Evolutionary conservation across 2,329 filamentous ascomycete species (phyloP), one percentile per base, ranked within the genome.

Genomic region (Aureobasidium lini): DNA sequence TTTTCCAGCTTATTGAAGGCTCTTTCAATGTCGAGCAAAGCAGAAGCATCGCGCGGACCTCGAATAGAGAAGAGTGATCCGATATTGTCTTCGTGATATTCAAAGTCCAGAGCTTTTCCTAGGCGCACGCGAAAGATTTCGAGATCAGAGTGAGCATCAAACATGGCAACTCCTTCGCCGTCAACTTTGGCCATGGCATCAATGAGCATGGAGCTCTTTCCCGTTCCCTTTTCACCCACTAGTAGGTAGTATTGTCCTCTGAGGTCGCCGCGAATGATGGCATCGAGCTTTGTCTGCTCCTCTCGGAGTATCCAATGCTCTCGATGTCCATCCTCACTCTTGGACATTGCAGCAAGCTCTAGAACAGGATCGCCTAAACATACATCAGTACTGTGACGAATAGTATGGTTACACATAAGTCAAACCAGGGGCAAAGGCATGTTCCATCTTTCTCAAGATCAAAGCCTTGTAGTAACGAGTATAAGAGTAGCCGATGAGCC

Each of bases 1-100:
- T 99, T 99, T 70, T 99, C 94, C 10, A 99, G 77, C 74, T 99
- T 99, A 79, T 99, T 99, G 71, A 99, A 87, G 0, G 94, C 94
- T 31, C 94, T 85, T 71, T 99, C 94, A 63, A 99, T 96, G 70
- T 99, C 94, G 1, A 99, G 80, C 36, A 99, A 78, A 4, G 94
- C 91, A 0, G 90, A 95, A 3, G 90, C 92, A 68, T 99, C 94
- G 44, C 94, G 84, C 0, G 94, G 94, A 0, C 94, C 94, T 32
- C 89, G 85, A 68, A 99, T 95, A 61, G 89, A 95, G 73, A 99
- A 99, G 62, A 99, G 88, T 6, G 89, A 90, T 46, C 94, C 94
- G 63, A 99, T 96, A 69, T 95, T 96, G 76, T 99, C 94, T 75
- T 97, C 94, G 70, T 97, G 90, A 67, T 89, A 99, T 70, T 99